phyloP scores from a whole-genome alignment of 1,139 yeast species.

The Taphrina communis region DNA sequence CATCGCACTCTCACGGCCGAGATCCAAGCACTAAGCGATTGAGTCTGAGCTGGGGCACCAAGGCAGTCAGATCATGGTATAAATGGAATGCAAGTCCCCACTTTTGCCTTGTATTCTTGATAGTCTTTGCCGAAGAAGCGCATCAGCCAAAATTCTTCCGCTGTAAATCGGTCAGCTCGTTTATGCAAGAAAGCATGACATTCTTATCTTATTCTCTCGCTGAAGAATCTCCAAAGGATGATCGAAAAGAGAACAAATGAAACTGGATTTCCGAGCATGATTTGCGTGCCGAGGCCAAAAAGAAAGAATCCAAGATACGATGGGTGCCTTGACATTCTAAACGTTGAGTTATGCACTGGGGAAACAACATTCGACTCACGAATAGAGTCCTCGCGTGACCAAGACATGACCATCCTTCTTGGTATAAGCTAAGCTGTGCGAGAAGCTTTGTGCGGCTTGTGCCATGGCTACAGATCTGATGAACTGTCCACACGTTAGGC shows the following conservation, averaged over 20 bases:
- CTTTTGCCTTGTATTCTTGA: conserved; percentile 57
- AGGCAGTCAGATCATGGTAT: conserved; percentile 48
- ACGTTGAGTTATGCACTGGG: no score
- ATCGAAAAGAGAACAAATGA: conserved; percentile 58
- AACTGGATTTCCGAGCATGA: conserved; percentile 69
- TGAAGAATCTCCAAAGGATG: conserved; percentile 71
- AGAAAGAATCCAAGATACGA: conserved; percentile 88
- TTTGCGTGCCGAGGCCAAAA: conserved; percentile 90
- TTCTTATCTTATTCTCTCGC: conserved; percentile 73
- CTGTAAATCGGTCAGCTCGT: conserved; percentile 14
- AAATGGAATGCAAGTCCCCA: conserved; percentile 70
- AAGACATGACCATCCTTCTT: conserved; percentile 64
- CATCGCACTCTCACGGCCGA: not conserved
- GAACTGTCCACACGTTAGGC: conserved; percentile 66
- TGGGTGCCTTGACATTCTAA: conserved; percentile 67
- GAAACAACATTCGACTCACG: conserved; percentile 43
- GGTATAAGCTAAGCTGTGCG: conserved; percentile 71
- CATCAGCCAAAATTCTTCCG: conserved; percentile 38
- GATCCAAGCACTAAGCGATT: not conserved
- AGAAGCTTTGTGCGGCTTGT: conserved; percentile 86
- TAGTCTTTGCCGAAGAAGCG: conserved; percentile 74
- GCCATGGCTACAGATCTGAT: conserved; percentile 79
- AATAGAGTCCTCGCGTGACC: conserved; percentile 76
- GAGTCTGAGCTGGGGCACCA: no score
- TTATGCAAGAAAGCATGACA: conserved; percentile 53